Percentiles rank a stretch among this genome's conserved stretches.
These are phyloP conservation scores for Botrytis byssoidea DNA, from an alignment of 2,329 filamentous ascomycete genomes.

Conservation along the genomic window DNA sequence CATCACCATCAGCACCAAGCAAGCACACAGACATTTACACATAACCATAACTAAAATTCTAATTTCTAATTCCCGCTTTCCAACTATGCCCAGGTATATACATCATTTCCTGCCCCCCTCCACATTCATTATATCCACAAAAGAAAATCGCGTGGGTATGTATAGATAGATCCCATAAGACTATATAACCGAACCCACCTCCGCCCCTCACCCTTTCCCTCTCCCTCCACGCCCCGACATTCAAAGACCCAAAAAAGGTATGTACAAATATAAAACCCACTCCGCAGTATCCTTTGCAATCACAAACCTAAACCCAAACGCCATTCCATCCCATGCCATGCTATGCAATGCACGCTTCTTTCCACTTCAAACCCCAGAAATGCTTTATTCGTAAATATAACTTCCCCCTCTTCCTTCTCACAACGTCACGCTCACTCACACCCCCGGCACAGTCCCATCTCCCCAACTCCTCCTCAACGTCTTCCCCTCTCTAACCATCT, in stretches of 20 bases:
- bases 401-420: background rate
- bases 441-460: background rate
- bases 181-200: background rate
- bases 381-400: background rate
- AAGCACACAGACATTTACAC: background rate
- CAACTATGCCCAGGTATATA: background rate
- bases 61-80: background rate
- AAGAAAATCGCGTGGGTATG: background rate
- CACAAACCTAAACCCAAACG: background rate
- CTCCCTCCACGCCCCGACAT: background rate
- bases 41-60: background rate
- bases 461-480: constrained; percentile 11
- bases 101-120: background rate
- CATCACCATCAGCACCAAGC: background rate
- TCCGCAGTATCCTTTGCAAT: background rate
- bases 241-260: background rate
- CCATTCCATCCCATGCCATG: background rate
- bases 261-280: background rate
- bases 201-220: background rate
- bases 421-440: background rate
- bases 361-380: background rate
- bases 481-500: constrained; percentile 24
- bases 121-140: background rate
- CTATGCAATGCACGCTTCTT: background rate
- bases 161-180: background rate